Base-by-base conservation (phyloP, 75 land plant genomes). In the Chamaecyparis obtusa region DNA sequence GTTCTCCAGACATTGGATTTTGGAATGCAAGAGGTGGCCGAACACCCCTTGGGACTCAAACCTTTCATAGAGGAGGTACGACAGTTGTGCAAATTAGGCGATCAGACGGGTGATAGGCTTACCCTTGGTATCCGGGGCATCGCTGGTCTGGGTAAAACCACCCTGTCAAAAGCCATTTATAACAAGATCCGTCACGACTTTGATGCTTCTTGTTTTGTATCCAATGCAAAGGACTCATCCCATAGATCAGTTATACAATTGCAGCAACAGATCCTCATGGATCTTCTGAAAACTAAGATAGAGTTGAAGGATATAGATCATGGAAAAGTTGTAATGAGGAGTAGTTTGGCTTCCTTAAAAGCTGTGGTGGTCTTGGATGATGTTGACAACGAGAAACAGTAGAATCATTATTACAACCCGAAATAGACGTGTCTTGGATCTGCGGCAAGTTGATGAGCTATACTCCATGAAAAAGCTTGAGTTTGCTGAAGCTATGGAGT, bases 351-450 rank as follows among this genome's bases (percentile, higher is more conserved):
- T 5, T 56, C 85, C 19, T 37, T 60, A 27, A 87, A 39, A 64
- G 75, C 83, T 4, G 44, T 87, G 75, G 69, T 87, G 15, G 41
- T 87, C 11, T n/a, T 87, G 19, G 88, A 87, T 64, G 88, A 87
- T 64, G 75, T 64, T 19, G 88, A 87, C 35, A 71, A 83, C n/a
- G 57, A 10, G 10, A 15, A 11, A 30, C 88, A 87, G 16, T 15
- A 51, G 2, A 51, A 51, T 51, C 15, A 51, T 51, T 15, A 51
- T 51, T 51, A 51, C 55, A 33, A 37, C 86, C 2, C 27, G 77
- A 33, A 85, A 87, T 64, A 83, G 83, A 69, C 36, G 72, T 57
- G 39, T 80, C 0, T 41, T 80, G 43, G 9, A 37, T 2, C 5
- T 17, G 19, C 7, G 43, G 13, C 24, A 80, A 11, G 83, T 37